Percentiles rank a stretch among this genome's conserved stretches.
Evolutionary conservation across 169 alveolate species (phyloP).

Genomic region (Theileria luwenshuni): DNA sequence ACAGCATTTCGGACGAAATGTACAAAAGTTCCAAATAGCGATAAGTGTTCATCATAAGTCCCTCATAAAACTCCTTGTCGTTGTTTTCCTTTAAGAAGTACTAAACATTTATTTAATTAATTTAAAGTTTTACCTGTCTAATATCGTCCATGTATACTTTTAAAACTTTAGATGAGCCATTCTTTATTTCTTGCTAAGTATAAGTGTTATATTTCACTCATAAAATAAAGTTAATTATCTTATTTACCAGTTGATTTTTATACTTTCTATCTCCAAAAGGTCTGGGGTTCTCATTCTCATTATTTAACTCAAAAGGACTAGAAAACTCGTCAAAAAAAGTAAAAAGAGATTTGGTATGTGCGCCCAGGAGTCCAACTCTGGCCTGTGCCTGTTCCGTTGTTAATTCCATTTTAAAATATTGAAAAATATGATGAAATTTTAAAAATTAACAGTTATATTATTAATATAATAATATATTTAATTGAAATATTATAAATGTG

Average conservation of each 20-base stretch:
- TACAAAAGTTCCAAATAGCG: constrained; percentile 74
- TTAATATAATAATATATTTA: neutral
- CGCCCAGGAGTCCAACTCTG: constrained; percentile 65
- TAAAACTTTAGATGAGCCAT: constrained; percentile 25
- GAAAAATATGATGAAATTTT: too few species aligned
- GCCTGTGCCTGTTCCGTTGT: constrained; percentile 68
- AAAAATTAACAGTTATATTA: neutral
- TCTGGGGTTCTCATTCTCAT: constrained; percentile 15
- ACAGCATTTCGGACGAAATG: constrained; percentile 69
- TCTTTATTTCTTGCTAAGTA: constrained; percentile 55
- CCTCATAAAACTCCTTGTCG: constrained; percentile 71
- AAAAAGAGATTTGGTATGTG: constrained; percentile 54
- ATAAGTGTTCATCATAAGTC: constrained; percentile 74
- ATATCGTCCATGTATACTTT: constrained; percentile 60
- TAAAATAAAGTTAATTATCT: neutral
- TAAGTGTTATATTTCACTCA: too few species aligned
- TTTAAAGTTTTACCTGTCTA: constrained; percentile 37
- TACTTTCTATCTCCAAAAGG: constrained; percentile 60
- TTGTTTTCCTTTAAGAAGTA: constrained; percentile 63
- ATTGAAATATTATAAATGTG: neutral
- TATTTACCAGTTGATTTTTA: constrained; percentile 61
- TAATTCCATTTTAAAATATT: constrained; percentile 38
- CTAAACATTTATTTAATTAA: constrained; percentile 10
- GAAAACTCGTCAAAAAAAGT: constrained; percentile 51
- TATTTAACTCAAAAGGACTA: constrained; percentile 10